Evolutionary conservation across 345 rosid genomes (phyloP).

Genomic region (Carallia brachiata): DNA sequence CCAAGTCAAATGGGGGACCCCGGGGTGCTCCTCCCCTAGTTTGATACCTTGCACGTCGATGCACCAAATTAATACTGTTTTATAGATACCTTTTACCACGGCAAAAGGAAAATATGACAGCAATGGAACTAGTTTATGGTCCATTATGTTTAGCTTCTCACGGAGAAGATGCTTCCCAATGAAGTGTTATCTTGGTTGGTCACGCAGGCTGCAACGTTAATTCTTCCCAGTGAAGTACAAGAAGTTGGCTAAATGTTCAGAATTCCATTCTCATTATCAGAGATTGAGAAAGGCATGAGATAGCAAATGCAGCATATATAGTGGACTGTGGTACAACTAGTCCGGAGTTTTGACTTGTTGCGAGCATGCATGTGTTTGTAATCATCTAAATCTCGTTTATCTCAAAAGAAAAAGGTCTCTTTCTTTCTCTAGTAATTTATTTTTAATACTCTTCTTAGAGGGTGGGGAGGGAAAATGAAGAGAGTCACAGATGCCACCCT

Average conservation of each 20-base stretch:
- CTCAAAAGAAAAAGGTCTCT: background rate
- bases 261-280: too few relatives aligned
- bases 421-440: background rate
- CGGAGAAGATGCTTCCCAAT: background rate
- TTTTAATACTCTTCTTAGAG: background rate
- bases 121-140: background rate
- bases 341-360: background rate
- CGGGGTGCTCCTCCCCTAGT: too few relatives aligned
- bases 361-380: conserved; percentile 3
- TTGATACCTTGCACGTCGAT: background rate
- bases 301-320: too few relatives aligned
- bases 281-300: too few relatives aligned
- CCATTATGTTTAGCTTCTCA: background rate
- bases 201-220: conserved; percentile 79
- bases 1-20: too few relatives aligned
- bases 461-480: background rate
- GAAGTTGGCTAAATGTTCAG: too few relatives aligned
- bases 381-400: background rate
- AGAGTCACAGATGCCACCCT: background rate
- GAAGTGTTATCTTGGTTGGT: conserved; percentile 68
- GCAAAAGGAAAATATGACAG: background rate
- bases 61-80: background rate
- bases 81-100: background rate
- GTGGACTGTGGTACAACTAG: background rate
- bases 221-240: too few relatives aligned